phyloP scores from a whole-genome alignment of 768 basidiomycete genomes.

The Terana coerulea region DNA sequence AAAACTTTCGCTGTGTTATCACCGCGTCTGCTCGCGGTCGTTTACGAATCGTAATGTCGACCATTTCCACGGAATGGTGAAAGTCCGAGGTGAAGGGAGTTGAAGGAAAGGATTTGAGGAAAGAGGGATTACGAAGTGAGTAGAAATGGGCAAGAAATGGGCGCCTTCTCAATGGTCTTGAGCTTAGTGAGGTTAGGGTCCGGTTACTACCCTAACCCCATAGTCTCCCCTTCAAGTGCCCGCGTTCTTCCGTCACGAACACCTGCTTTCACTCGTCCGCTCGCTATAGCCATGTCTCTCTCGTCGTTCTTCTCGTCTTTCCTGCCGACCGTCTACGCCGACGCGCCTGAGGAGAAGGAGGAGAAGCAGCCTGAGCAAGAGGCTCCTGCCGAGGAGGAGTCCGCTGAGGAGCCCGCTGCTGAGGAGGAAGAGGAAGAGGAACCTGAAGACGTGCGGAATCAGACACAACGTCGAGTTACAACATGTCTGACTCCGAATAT shows the following conservation, averaged over 20 bases:
- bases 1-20: constrained; percentile 85
- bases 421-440: constrained; percentile 54
- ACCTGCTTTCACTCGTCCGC: constrained; percentile 2
- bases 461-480: background rate
- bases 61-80: constrained; percentile 28
- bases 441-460: constrained; percentile 72
- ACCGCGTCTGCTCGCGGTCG: constrained; percentile 67
- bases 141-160: background rate
- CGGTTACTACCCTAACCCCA: constrained; percentile 4
- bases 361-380: constrained; percentile 34
- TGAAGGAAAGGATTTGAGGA: background rate
- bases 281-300: constrained; percentile 31
- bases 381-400: constrained; percentile 29
- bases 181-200: constrained; percentile 3
- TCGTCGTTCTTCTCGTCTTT: constrained; percentile 44
- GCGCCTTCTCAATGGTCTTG: background rate
- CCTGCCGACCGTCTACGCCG: constrained; percentile 37
- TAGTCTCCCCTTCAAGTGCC: background rate
- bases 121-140: background rate
- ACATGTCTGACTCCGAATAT: background rate
- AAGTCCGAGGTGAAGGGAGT: background rate
- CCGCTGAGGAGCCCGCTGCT: constrained; percentile 36
- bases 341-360: constrained; percentile 36
- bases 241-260: constrained; percentile 3
- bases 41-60: constrained; percentile 69